Conservation (phyloP, 176 grass and related monocot species). For the Eleusine indica region DNA sequence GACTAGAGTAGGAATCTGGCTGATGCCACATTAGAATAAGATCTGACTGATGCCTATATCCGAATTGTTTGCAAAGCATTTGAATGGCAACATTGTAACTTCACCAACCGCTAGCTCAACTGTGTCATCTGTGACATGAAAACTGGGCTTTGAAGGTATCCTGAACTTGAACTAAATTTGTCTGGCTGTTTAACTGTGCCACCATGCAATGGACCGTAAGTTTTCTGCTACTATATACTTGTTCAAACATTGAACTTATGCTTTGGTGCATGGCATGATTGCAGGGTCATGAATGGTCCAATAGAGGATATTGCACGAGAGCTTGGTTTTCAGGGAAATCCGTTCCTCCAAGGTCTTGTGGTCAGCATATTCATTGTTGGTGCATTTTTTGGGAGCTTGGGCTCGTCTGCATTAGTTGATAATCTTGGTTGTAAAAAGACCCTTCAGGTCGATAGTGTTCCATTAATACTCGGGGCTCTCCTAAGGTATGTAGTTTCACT, state of each 20-base stretch:
- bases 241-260: slow-evolving; percentile 2
- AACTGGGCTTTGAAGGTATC: background rate
- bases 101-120: background rate
- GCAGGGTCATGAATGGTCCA: slow-evolving; percentile 97
- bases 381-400: slow-evolving; percentile 87
- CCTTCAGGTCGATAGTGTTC: slow-evolving; percentile 84
- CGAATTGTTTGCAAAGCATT: slow-evolving; percentile 7
- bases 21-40: background rate
- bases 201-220: too few relatives aligned
- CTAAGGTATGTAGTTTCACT: slow-evolving; percentile 62
- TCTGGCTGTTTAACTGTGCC: background rate
- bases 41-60: background rate
- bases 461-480: slow-evolving; percentile 85
- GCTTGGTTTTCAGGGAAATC: slow-evolving; percentile 93
- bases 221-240: background rate
- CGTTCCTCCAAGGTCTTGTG: slow-evolving; percentile 91
- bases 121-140: slow-evolving; percentile 7
- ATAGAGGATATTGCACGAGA: slow-evolving; percentile 91
- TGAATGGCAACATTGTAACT: background rate
- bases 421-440: slow-evolving; percentile 89
- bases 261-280: slow-evolving; percentile 33
- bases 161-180: background rate
- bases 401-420: slow-evolving; percentile 76
- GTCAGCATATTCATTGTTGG: slow-evolving; percentile 99
- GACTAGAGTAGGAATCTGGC: background rate